A percentile compares a stretch with the other conserved stretches of the same genome.
Evolutionary conservation across 306 rosid species (phyloP).

Genomic region (Prunus mira): DNA sequence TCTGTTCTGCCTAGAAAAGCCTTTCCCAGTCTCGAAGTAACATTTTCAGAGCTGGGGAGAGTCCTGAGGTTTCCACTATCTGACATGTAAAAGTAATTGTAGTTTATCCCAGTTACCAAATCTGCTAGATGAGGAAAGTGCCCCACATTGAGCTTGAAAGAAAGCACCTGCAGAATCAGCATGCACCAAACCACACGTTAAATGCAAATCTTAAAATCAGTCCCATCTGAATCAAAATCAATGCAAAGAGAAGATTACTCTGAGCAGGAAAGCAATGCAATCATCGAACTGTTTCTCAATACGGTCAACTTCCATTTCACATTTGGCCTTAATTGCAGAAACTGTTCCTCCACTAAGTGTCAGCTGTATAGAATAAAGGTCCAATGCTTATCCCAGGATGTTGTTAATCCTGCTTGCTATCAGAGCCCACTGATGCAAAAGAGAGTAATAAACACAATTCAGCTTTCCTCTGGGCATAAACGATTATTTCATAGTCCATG

Average conservation of each 20-base stretch:
- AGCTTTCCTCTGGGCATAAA: conserved; percentile 21
- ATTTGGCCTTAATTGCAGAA: conserved; percentile 81
- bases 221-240: not conserved
- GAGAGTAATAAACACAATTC: conserved; percentile 20
- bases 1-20: conserved; percentile 41
- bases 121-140: conserved; percentile 96
- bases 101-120: conserved; percentile 88
- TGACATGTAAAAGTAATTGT: conserved; percentile 92
- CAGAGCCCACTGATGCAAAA: conserved; percentile 76
- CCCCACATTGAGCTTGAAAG: conserved; percentile 90
- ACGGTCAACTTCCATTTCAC: conserved; percentile 91
- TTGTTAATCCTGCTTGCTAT: conserved; percentile 91
- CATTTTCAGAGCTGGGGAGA: conserved; percentile 55
- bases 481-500: not conserved
- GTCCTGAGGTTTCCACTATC: conserved; percentile 79
- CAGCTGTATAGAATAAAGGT: conserved; percentile 79
- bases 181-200: not conserved
- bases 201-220: conserved; percentile 1
- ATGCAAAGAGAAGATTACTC: conserved; percentile 49
- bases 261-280: conserved; percentile 86
- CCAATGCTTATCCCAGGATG: conserved; percentile 84
- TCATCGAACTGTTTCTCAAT: conserved; percentile 96
- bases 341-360: conserved; percentile 85
- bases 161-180: conserved; percentile 63
- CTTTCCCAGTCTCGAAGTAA: conserved; percentile 57